A percentile compares a stretch with the other conserved stretches of the same genome.
These are phyloP conservation scores for Apocynum venetum DNA, from an alignment of 257 asterid genomes.

Conservation along the genomic window DNA sequence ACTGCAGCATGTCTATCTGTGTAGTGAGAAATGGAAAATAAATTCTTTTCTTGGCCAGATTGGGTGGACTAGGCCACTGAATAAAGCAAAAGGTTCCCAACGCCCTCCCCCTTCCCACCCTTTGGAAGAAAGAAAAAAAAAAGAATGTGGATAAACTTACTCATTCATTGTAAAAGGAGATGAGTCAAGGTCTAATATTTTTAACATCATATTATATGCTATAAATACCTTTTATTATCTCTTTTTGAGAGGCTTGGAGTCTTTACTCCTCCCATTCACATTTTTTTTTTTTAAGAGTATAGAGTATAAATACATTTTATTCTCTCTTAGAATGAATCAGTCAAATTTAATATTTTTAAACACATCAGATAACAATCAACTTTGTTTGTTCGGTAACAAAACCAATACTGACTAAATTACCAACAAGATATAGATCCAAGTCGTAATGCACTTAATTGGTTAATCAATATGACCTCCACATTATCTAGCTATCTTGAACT, in stretches of 20 bases:
- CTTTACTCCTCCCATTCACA: too few relatives aligned
- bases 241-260: too few relatives aligned
- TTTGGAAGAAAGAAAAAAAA: not conserved
- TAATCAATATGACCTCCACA: not conserved
- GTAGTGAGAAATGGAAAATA: not conserved
- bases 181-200: too few relatives aligned
- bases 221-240: too few relatives aligned
- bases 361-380: too few relatives aligned
- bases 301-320: too few relatives aligned
- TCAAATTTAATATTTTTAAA: too few relatives aligned
- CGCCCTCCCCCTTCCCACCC: too few relatives aligned
- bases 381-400: constrained; percentile 2
- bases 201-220: too few relatives aligned
- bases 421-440: not conserved
- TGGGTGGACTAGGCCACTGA: not conserved
- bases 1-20: not conserved
- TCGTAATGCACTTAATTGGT: not conserved
- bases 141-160: not conserved
- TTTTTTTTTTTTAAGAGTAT: too few relatives aligned
- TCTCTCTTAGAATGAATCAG: too few relatives aligned
- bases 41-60: constrained; percentile 1
- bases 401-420: not conserved
- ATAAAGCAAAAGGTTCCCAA: not conserved
- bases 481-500: not conserved
- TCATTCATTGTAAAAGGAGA: too few relatives aligned